Conservation (phyloP, 2,329 filamentous ascomycete genomes). For the Penicillium sp. region DNA sequence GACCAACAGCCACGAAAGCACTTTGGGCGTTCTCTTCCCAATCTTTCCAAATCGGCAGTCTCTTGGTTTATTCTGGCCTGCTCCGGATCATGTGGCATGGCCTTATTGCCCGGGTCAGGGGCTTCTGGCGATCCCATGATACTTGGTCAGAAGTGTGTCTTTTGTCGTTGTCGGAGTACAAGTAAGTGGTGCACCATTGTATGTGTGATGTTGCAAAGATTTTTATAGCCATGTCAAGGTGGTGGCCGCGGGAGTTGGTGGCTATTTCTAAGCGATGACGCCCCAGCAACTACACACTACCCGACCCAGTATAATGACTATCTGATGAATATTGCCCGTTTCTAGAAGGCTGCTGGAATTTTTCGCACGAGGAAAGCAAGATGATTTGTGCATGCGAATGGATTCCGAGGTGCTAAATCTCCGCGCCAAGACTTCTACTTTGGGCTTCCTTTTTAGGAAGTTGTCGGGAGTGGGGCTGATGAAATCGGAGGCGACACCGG, state of each 20-base stretch:
- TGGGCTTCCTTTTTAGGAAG: slow-evolving; percentile 22
- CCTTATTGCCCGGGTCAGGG: not conserved
- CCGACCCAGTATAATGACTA: not conserved
- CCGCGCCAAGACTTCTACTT: slow-evolving; percentile 5
- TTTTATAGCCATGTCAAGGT: not conserved
- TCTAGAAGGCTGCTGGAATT: not conserved
- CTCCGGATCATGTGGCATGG: not conserved
- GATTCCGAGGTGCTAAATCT: not conserved
- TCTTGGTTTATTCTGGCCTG: slow-evolving; percentile 2
- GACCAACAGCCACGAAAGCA: slow-evolving; percentile 52
- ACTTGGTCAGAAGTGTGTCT: not conserved
- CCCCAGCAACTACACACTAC: not conserved
- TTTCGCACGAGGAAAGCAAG: not conserved
- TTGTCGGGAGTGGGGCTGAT: slow-evolving; percentile 20
- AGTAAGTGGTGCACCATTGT: not conserved
- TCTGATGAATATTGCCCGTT: slow-evolving; percentile 1
- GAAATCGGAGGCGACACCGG: not conserved
- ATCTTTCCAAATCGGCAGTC: slow-evolving; percentile 50
- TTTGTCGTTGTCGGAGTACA: not conserved
- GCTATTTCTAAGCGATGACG: slow-evolving; percentile 9
- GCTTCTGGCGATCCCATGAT: not conserved
- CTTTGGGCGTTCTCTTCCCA: slow-evolving; percentile 61
- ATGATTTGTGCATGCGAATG: slow-evolving; percentile 1
- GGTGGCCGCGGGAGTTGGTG: not conserved
- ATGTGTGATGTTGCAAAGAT: not conserved